Base-by-base conservation (phyloP, 208 protist genomes). In the Acanthamoeba culbertsoni region DNA sequence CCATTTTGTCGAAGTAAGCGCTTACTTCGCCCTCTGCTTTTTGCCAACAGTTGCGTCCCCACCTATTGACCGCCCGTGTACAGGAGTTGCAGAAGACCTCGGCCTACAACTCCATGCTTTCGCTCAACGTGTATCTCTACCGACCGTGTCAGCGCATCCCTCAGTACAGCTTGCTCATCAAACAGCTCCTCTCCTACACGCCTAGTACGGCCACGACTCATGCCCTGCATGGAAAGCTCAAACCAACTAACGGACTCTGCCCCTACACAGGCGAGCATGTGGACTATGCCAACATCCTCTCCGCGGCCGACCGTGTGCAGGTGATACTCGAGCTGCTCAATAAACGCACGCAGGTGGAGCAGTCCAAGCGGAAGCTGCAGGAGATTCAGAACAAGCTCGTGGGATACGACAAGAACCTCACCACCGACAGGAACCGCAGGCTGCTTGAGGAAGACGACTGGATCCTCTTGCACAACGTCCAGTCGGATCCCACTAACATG, bases 121-220 rank as follows among this genome's bases (percentile, higher is more conserved):
- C 14, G 4, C 71, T 82, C 43, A 82, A 82, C 42, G 71, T 82
- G 14, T 82, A 82, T 23, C 71, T 82, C 23, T 82, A 82, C 71
- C 37, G 71, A n/a, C 71, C 71, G 7, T 82, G 71, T n/a, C 71
- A 82, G 20, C 71, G 71, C 20, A 82, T 82, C 12, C 71, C 71
- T 20, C 71, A 82, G 8, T 82, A 82, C 71, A 82, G 71, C 71
- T 23, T 82, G 71, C 71, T 82, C 28, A 37, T 82, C 37, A 82
- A 82, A 43, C 71, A 82, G 71, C 71, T 82, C 2, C 45, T 82
- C 37, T 26, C 42, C 71, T 55, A 82, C 71, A 82, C 71, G 0
- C 7, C 71, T 3, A 16, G 71, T 82, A 82, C 71, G 20, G 4
- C 5, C 23, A 28, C 20, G 31, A 8, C 3, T 20, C n/a, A 40